Evolutionary conservation across 495 filamentous ascomycete species (phyloP), one percentile per base, ranked within the genome.

Genomic region (Cercophora newfieldiana): DNA sequence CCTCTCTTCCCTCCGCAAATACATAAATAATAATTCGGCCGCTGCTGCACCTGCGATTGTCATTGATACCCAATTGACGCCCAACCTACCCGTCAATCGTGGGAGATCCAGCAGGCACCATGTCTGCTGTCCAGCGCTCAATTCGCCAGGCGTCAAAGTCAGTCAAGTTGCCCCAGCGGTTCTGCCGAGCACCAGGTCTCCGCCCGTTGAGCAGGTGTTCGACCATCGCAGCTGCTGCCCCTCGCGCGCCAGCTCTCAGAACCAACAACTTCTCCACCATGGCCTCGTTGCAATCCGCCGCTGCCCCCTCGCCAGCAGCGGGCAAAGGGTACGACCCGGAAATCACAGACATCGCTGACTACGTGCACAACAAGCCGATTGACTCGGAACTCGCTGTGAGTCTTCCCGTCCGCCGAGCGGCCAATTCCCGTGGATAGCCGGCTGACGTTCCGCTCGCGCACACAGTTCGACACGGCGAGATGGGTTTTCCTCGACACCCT

Each of bases 401-500:
- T 68, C 60, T 57, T 14, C 10, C 63, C 51, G 37, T 16, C 50
- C 57, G 14, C 25, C 28, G 56, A 61, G 61, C 29, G 57, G 22
- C 63, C 61, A 59, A 37, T 18, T 50, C 51, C 54, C 56, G 59
- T 31, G 64, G 55, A 72, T 76, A 72, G 74, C 66, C 64, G 66
- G 56, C 59, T 74, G 68, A 71, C 74, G 57, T 55, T 29, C 60
- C 8, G 48, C 64, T 29, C n/a, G 33, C 24, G 37, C 37, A 14
- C 67, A 69, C 75, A 98, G 94, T 96, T 90, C 71, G 94, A 98
- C 77, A 98, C 94, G 24, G 92, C 92, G 59, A 87, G 91, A 75
- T 89, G 92, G 75, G 90, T 94, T 26, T 90, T 95, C 81, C 87
- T 98, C 68, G 95, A 99, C 78, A 99, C 96, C 33, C 87, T 99